These are phyloP conservation scores for Candida morakotiae DNA, from an alignment of 805 yeast genomes.

Conservation along the genomic window DNA sequence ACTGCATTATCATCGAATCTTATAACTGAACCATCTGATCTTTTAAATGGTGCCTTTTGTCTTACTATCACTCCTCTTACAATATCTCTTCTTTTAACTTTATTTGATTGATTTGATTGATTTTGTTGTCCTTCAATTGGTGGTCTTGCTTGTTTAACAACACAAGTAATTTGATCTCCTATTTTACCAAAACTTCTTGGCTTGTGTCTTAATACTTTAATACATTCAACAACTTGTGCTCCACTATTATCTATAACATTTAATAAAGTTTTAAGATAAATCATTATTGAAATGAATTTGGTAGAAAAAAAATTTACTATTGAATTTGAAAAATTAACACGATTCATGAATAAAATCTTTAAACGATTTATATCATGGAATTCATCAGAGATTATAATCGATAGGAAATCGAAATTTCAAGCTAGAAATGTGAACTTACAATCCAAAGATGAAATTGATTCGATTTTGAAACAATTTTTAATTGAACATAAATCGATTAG, in stretches of 20 bases:
- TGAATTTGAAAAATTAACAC: neutral
- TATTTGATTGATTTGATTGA: slow-evolving; percentile 58
- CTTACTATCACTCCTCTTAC: slow-evolving; percentile 94
- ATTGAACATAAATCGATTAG: slow-evolving; percentile 42
- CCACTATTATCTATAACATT: slow-evolving; percentile 96
- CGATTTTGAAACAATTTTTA: slow-evolving; percentile 39
- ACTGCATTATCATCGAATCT: slow-evolving; percentile 96
- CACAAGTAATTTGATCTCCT: slow-evolving; percentile 93
- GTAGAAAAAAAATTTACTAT: too few species aligned
- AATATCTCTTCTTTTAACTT: slow-evolving; percentile 93
- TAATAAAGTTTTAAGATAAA: slow-evolving; percentile 80
- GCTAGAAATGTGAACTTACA: slow-evolving; percentile 49
- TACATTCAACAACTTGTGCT: slow-evolving; percentile 91
- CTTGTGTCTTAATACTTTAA: slow-evolving; percentile 86
- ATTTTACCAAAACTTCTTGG: slow-evolving; percentile 79
- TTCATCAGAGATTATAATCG: slow-evolving; percentile 26
- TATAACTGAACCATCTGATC: slow-evolving; percentile 84
- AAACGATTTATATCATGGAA: slow-evolving; percentile 20
- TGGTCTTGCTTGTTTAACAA: slow-evolving; percentile 87
- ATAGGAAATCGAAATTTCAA: slow-evolving; percentile 64
- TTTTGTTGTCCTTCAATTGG: slow-evolving; percentile 68
- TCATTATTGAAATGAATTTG: slow-evolving; percentile 57
- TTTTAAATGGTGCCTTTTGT: slow-evolving; percentile 70
- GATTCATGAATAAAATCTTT: neutral
- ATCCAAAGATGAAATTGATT: slow-evolving; percentile 39